Conservation (phyloP, 768 basidiomycete genomes). For the Rhizopogon vesiculosus region DNA sequence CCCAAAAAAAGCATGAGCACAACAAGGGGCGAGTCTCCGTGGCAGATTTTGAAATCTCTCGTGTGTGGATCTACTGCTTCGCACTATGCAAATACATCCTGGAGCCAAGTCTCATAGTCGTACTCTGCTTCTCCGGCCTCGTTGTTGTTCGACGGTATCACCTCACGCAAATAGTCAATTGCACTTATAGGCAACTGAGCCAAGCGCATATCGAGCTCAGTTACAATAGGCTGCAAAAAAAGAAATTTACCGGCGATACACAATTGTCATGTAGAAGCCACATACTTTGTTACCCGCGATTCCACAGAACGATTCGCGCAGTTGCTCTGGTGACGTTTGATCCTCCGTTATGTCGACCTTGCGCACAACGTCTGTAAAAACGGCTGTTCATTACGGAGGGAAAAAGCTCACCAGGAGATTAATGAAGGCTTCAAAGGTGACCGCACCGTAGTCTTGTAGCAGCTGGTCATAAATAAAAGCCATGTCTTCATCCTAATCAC, state of each 20-base stretch:
- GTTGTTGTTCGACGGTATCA: slow-evolving; percentile 60
- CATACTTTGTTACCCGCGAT: slow-evolving; percentile 86
- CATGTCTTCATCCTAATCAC: slow-evolving; percentile 76
- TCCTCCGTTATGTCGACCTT: slow-evolving; percentile 97
- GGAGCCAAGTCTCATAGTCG: slow-evolving; percentile 81
- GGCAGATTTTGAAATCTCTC: background rate
- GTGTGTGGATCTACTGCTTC: background rate
- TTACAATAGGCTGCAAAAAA: slow-evolving; percentile 72
- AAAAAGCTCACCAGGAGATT: slow-evolving; percentile 69
- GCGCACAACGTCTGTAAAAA: background rate
- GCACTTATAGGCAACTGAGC: slow-evolving; percentile 73
- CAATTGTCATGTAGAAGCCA: background rate
- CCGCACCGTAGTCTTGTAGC: slow-evolving; percentile 75
- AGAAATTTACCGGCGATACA: slow-evolving; percentile 1
- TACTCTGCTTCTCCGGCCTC: slow-evolving; percentile 63
- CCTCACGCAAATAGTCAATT: slow-evolving; percentile 78
- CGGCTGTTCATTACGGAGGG: background rate
- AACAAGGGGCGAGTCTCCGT: background rate
- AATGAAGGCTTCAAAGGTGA: slow-evolving; percentile 92
- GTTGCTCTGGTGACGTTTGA: slow-evolving; percentile 87
- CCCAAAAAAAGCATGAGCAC: no score
- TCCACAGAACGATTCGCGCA: slow-evolving; percentile 89
- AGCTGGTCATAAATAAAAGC: slow-evolving; percentile 79
- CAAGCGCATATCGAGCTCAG: slow-evolving; percentile 86
- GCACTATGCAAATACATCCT: slow-evolving; percentile 63